Conservation (phyloP, 192 early-diverging fungal species). For the Spizellomyces sp. region DNA sequence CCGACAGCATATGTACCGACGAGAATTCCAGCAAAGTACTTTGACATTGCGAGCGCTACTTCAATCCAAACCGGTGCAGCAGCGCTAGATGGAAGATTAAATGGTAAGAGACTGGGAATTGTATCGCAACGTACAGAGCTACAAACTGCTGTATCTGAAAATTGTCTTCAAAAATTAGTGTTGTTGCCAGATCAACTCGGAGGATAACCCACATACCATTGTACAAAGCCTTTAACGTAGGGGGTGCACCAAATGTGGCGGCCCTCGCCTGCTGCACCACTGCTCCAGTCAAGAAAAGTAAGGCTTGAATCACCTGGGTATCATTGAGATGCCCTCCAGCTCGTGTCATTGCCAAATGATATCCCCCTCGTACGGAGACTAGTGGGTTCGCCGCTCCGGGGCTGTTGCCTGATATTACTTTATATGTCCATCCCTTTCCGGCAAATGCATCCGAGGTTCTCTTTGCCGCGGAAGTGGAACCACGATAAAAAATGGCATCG, state of each 20-base stretch:
- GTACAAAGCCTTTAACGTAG: slow-evolving; percentile 10
- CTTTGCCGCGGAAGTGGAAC: background rate
- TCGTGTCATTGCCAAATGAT: slow-evolving; percentile 29
- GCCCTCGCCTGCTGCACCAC: slow-evolving; percentile 21
- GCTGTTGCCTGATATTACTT: slow-evolving; percentile 15
- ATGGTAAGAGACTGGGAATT: background rate
- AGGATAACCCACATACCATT: slow-evolving; percentile 8
- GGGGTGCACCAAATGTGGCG: slow-evolving; percentile 15
- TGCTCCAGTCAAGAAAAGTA: slow-evolving; percentile 24
- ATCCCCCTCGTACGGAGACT: slow-evolving; percentile 14
- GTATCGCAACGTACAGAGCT: slow-evolving; percentile 6
- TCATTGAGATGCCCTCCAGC: slow-evolving; percentile 21
- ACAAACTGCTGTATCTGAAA: slow-evolving; percentile 15
- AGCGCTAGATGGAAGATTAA: slow-evolving; percentile 9
- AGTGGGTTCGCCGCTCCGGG: slow-evolving; percentile 1
- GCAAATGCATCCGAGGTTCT: background rate
- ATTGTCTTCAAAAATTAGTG: background rate
- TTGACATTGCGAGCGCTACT: slow-evolving; percentile 3
- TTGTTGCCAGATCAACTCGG: background rate
- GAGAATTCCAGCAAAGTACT: slow-evolving; percentile 23
- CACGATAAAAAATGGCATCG: slow-evolving; percentile 28
- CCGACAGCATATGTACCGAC: slow-evolving; percentile 2
- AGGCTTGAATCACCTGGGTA: slow-evolving; percentile 15
- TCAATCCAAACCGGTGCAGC: slow-evolving; percentile 25
- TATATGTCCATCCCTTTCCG: slow-evolving; percentile 1